Evolutionary conservation across 305 asterid genomes (phyloP), one percentile per base, ranked within the genome.

Genomic region (Ilex paraguariensis): DNA sequence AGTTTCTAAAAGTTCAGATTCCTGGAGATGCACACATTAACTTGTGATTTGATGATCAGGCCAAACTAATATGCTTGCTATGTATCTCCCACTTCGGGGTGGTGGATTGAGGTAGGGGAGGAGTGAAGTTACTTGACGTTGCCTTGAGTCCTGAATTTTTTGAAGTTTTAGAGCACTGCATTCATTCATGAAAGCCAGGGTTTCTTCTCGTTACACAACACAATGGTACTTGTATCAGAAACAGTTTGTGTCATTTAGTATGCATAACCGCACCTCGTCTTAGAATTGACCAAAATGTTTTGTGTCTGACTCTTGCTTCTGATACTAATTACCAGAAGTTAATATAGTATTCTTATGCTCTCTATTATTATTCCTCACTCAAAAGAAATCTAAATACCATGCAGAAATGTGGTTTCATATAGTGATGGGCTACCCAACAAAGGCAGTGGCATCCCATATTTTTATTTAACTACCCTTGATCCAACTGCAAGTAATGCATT

Each of bases 361-460:
- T 46, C 15, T 1, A 46, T 46, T 53, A 21, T 62, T 13, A 45
- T 62, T n/a, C 45, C 21, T 2, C 8, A 9, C 61, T 7, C 31
- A 4, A 0, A 11, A 6, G 0, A 46, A 17, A n/a, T 54, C n/a
- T 62, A 62, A 54, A 45, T 65, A 10, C 31, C 63, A 33, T 75
- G 73, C 79, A 91, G 98, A 76, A 91, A 86, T 70, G 98, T 91
- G 64, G 95, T 72, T 61, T 91, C 98, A 14, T 88, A 83, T 59
- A 91, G 98, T 60, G 98, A 91, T 76, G 98, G 95, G 44, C 76
- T 71, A 48, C 95, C 90, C 0, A 81, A 74, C 51, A 70, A 88
- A 64, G 90, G 95, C n/a, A 76, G 67, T 62, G 96, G 96, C 48
- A 67, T 85, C 65, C 98, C 98, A 7, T 91, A 86, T 75, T 91